A percentile compares a stretch with the other conserved stretches of the same genome.
phyloP scores from a whole-genome alignment of 1,139 yeast genomes.

The Taphrina deformans region DNA sequence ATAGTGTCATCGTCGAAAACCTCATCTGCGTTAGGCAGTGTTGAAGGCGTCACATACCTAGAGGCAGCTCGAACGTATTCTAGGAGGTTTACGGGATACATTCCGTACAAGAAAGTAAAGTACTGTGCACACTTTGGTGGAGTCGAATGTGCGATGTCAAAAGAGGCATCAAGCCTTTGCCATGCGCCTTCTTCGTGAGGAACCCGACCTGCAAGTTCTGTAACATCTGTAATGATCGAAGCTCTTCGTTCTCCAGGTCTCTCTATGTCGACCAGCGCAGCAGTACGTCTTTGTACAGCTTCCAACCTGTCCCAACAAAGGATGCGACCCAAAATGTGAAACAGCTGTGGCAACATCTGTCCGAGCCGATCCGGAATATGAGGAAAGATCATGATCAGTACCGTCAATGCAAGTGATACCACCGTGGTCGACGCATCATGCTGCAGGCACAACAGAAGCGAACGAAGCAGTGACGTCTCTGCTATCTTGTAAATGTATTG shows the following conservation, averaged over 20 bases:
- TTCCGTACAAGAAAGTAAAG: constrained; percentile 58
- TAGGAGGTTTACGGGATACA: constrained; percentile 58
- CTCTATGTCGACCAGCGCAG: constrained; percentile 31
- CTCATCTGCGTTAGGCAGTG: constrained; percentile 42
- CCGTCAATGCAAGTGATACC: constrained; percentile 51
- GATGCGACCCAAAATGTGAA: constrained; percentile 53
- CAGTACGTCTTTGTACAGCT: constrained; percentile 20
- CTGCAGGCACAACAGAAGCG: constrained; percentile 50
- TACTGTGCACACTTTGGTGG: constrained; percentile 42
- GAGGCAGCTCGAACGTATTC: constrained; percentile 52
- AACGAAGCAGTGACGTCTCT: constrained; percentile 49
- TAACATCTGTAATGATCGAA: constrained; percentile 9
- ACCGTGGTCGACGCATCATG: constrained; percentile 53
- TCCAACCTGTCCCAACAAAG: constrained; percentile 47
- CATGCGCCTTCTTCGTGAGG: constrained; percentile 33
- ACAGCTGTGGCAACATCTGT: constrained; percentile 50
- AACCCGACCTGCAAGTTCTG: constrained; percentile 4
- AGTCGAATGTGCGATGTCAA: constrained; percentile 32
- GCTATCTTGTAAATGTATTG: constrained; percentile 46
- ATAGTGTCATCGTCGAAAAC: constrained; percentile 45
- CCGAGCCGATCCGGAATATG: constrained; percentile 51
- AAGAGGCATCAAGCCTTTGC: constrained; percentile 33
- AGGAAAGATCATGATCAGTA: constrained; percentile 59
- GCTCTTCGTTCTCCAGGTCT: constrained; percentile 1
- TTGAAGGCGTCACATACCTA: constrained; percentile 41